These are phyloP conservation scores for Carex littledalei DNA, from an alignment of 176 grass and related monocot genomes.

Conservation along the genomic window DNA sequence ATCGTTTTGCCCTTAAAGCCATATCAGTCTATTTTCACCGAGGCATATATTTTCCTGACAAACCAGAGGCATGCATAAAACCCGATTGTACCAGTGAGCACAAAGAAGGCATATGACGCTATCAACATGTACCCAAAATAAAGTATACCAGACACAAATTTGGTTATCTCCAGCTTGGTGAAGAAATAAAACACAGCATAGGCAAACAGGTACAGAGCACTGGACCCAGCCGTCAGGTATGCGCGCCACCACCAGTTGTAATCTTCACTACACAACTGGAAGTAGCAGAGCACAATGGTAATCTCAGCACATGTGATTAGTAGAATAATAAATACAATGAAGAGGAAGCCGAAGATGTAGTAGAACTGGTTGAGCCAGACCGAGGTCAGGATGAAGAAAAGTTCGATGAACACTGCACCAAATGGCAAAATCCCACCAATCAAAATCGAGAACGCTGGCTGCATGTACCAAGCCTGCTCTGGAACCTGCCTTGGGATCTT, in stretches of 20 bases:
- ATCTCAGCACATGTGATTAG: slow-evolving; percentile 43
- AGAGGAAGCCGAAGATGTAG: slow-evolving; percentile 49
- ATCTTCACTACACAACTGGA: slow-evolving; percentile 49
- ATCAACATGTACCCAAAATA: slow-evolving; percentile 53
- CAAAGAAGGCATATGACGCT: slow-evolving; percentile 45
- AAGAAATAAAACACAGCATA: slow-evolving; percentile 48
- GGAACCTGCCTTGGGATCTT: slow-evolving; percentile 48
- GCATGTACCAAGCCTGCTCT: slow-evolving; percentile 47
- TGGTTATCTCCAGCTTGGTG: slow-evolving; percentile 52
- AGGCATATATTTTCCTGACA: slow-evolving; percentile 41
- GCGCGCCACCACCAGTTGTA: slow-evolving; percentile 51
- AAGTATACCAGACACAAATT: slow-evolving; percentile 38
- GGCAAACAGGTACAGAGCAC: slow-evolving; percentile 35
- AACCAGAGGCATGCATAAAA: slow-evolving; percentile 50
- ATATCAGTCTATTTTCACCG: slow-evolving; percentile 46
- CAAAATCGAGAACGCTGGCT: slow-evolving; percentile 38
- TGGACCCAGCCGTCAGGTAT: slow-evolving; percentile 40
- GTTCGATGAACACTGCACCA: slow-evolving; percentile 46
- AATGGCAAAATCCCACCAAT: slow-evolving; percentile 53
- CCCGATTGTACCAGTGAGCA: slow-evolving; percentile 43
- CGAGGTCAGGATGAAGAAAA: slow-evolving; percentile 48
- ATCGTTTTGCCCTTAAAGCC: background rate
- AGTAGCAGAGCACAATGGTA: slow-evolving; percentile 45
- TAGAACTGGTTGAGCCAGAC: slow-evolving; percentile 53
- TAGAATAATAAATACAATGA: slow-evolving; percentile 48